Percentiles rank a stretch among this genome's conserved stretches.
These are phyloP conservation scores for Mucor sp. DNA, from an alignment of 371 early-diverging fungal genomes.

Conservation along the genomic window DNA sequence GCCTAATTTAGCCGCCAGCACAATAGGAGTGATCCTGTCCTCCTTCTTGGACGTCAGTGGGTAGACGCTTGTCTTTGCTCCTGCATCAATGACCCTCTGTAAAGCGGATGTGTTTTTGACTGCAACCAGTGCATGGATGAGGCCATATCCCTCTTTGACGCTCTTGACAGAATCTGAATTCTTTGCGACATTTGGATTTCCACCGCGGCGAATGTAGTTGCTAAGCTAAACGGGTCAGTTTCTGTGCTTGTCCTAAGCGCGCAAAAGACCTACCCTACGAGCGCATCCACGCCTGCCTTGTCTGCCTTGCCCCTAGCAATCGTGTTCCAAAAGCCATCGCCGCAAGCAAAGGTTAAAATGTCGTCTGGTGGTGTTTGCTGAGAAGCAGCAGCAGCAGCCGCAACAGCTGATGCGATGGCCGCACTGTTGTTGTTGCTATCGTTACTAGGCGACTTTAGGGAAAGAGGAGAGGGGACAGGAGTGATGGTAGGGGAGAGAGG, in stretches of 20 bases:
- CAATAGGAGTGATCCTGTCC: conserved; percentile 32
- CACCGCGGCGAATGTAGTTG: conserved; percentile 47
- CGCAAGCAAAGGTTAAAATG: conserved; percentile 34
- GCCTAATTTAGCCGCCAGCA: conserved; percentile 40
- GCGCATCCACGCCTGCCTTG: conserved; percentile 30
- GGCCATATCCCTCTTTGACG: conserved; percentile 47
- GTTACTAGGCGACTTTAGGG: not conserved
- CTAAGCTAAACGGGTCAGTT: conserved; percentile 10
- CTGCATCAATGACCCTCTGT: conserved; percentile 33
- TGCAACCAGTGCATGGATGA: conserved; percentile 43
- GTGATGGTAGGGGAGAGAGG: conserved; percentile 2
- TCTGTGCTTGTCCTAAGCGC: not conserved
- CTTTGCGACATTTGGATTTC: conserved; percentile 50
- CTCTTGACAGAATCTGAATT: conserved; percentile 30
- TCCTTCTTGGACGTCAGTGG: conserved; percentile 24
- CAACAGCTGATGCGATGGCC: not conserved
- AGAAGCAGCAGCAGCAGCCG: too few relatives aligned
- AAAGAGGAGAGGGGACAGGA: conserved; percentile 4
- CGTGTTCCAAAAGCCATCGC: conserved; percentile 48
- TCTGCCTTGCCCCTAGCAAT: conserved; percentile 35
- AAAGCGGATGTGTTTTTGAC: conserved; percentile 34
- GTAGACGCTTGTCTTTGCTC: conserved; percentile 35
- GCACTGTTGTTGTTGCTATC: not conserved
- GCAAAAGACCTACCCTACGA: conserved; percentile 25
- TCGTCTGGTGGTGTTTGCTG: not conserved